phyloP scores from a whole-genome alignment of 495 filamentous ascomycete species.

The Chaetomium cochliodes region DNA sequence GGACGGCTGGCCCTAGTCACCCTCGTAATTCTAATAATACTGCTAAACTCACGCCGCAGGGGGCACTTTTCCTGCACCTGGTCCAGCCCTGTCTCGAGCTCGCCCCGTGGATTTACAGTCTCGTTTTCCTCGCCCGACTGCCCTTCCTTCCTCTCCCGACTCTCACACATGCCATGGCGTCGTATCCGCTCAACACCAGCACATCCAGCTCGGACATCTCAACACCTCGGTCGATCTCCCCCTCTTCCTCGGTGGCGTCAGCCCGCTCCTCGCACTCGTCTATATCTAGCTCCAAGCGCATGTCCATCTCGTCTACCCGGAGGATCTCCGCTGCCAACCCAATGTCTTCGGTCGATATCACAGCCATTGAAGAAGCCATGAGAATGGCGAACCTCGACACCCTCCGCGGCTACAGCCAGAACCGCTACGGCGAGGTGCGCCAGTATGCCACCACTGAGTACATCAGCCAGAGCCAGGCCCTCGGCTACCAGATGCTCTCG shows the following conservation, averaged over 20 bases:
- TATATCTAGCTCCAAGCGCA: slow-evolving; percentile 50
- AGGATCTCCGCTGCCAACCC: slow-evolving; percentile 54
- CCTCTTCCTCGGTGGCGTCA: slow-evolving; percentile 45
- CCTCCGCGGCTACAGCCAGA: slow-evolving; percentile 52
- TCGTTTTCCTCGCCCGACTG: slow-evolving; percentile 24
- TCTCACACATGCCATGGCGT: slow-evolving; percentile 49
- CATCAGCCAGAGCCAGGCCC: slow-evolving; percentile 45
- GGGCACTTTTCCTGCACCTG: slow-evolving; percentile 25
- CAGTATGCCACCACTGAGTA: slow-evolving; percentile 53
- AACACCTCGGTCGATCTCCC: slow-evolving; percentile 55
- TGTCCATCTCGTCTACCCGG: slow-evolving; percentile 51
- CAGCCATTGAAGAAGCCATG: slow-evolving; percentile 55
- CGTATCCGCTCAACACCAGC: slow-evolving; percentile 45
- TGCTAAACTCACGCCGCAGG: slow-evolving; percentile 27
- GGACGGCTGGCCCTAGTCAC: slow-evolving; percentile 11
- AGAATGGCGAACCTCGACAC: slow-evolving; percentile 54
- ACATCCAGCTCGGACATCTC: slow-evolving; percentile 49
- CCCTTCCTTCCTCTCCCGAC: slow-evolving; percentile 26
- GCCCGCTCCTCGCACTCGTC: slow-evolving; percentile 54
- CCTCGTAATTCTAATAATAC: slow-evolving; percentile 23
- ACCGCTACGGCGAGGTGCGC: slow-evolving; percentile 51
- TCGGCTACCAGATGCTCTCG: slow-evolving; percentile 55
- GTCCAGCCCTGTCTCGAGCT: slow-evolving; percentile 27
- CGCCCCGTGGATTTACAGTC: slow-evolving; percentile 30
- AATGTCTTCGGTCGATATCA: slow-evolving; percentile 52